Evolutionary conservation across 345 rosid species (phyloP), one percentile per base, ranked within the genome.

Genomic region (Populus euphratica): DNA sequence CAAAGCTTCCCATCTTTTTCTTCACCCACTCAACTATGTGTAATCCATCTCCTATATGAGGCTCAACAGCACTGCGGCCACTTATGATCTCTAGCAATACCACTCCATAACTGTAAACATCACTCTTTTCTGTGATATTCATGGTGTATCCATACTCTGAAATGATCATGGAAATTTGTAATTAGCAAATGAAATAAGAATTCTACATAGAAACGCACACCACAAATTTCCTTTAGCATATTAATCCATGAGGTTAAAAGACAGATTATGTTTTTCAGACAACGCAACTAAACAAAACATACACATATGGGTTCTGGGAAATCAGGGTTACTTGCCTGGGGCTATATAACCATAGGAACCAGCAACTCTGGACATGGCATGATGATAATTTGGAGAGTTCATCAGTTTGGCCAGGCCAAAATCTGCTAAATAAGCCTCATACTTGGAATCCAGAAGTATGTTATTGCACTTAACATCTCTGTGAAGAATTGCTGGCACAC

Each of bases 1-100:
- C 97, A 5, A 90, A 95, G 81, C 98, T 93, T n/a, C 96, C 98
- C 99, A 95, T 93, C 84, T 93, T 95, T 84, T 81, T 91, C 83
- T 91, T 93, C 81, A 95, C 98, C 98, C 99, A 95, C 76, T 95
- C 98, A 0, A 95, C 98, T 20, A 95, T 95, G 84, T 95, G 99
- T 31, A 89, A 78, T 8, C 97, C 97, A 8, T 92, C 97, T 16
- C 90, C 96, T 2, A 85, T 81, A 47, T 85, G 97, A 0, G 94
- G 73, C 78, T 86, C 90, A 44, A 95, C 89, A 0, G 98, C 99
- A 8, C 96, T 91, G 43, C 97, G 90, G 1, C 98, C 97, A 13
- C 93, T 90, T 59, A 95, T 82, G 71, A 95, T 93, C 85, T 95
- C 97, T 1, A 95, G 88, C 79, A 95, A 78, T n/a, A 95, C 98